Evolutionary conservation across 2,329 filamentous ascomycete genomes (phyloP).

Genomic region (Orbilia javanica): DNA sequence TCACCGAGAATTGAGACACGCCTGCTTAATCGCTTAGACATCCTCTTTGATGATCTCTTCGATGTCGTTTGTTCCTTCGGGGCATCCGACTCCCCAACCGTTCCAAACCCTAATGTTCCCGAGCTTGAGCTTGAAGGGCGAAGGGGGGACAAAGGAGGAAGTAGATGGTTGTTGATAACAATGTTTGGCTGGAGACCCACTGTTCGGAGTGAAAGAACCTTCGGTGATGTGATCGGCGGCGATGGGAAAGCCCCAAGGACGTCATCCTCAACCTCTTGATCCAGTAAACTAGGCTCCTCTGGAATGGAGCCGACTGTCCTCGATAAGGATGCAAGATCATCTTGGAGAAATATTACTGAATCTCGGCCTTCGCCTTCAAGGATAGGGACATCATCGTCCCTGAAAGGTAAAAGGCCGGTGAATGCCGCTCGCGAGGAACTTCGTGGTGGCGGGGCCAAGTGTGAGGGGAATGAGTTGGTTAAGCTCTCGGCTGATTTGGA

Average conservation of each 20-base stretch:
- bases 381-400: conserved; percentile 41
- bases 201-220: background rate
- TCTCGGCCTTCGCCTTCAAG: conserved; percentile 54
- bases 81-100: background rate
- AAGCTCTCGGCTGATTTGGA: conserved; percentile 53
- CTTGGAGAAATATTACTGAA: conserved; percentile 47
- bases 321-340: conserved; percentile 14
- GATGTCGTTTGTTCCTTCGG: background rate
- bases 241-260: conserved; percentile 44
- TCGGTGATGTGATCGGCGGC: conserved; percentile 31
- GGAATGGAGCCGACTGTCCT: conserved; percentile 30
- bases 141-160: conserved; percentile 45
- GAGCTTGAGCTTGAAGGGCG: conserved; percentile 54
- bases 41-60: conserved; percentile 37
- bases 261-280: conserved; percentile 43
- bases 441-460: conserved; percentile 48
- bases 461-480: conserved; percentile 38
- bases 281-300: conserved; percentile 33
- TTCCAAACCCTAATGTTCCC: conserved; percentile 43
- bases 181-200: conserved; percentile 9
- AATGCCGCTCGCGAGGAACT: conserved; percentile 51
- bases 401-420: conserved; percentile 7
- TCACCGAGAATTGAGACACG: conserved; percentile 38
- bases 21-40: conserved; percentile 39
- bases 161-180: conserved; percentile 44